phyloP scores from a whole-genome alignment of 371 early-diverging fungal genomes.

The Nematocida sp. region DNA sequence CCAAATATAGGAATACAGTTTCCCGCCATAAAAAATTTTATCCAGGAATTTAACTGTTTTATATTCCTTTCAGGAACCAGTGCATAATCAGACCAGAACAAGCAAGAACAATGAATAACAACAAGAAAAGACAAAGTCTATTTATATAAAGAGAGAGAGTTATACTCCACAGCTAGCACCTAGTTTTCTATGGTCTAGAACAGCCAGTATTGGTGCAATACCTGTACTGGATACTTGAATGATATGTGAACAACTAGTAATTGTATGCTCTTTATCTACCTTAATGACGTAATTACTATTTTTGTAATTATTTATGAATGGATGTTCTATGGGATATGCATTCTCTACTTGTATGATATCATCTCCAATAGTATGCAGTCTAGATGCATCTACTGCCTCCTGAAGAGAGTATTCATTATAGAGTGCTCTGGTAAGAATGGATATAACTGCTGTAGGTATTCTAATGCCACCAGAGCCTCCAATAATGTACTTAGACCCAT shows the following conservation, averaged over 20 bases:
- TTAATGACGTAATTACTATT: slow-evolving; percentile 49
- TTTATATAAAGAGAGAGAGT: no score
- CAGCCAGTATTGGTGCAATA: neutral
- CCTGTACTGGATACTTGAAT: neutral
- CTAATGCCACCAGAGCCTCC: slow-evolving; percentile 89
- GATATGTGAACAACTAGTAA: slow-evolving; percentile 56
- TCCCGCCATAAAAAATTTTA: no score
- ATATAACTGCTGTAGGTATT: slow-evolving; percentile 76
- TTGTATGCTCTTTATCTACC: slow-evolving; percentile 52
- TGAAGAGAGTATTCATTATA: slow-evolving; percentile 69
- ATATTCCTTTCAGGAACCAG: no score
- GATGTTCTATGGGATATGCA: slow-evolving; percentile 34
- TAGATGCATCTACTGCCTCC: slow-evolving; percentile 71
- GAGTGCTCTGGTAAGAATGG: slow-evolving; percentile 70
- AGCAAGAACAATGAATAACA: no score
- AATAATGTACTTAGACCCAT: slow-evolving; percentile 69
- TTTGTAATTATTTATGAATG: slow-evolving; percentile 6
- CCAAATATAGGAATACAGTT: no score
- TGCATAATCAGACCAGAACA: no score
- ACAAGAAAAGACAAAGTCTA: no score
- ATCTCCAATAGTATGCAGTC: slow-evolving; percentile 85
- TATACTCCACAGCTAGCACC: slow-evolving; percentile 6
- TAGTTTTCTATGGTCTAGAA: slow-evolving; percentile 56
- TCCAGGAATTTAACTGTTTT: no score
- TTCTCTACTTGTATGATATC: slow-evolving; percentile 66